These are phyloP conservation scores for Plasmodium reichenowi DNA, from an alignment of 169 alveolate species.

Conservation along the genomic window DNA sequence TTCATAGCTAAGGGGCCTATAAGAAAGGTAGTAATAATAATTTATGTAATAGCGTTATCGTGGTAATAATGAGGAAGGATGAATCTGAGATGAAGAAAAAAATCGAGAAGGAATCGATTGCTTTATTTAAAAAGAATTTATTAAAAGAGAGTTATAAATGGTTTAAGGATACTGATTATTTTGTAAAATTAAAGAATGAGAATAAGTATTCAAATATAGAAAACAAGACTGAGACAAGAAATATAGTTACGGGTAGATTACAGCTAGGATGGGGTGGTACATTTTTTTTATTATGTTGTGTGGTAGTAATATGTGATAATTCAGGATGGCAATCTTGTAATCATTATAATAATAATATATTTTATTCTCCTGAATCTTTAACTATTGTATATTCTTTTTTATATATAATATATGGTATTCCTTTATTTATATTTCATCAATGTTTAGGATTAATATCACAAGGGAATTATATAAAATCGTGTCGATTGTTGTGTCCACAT, in stretches of 20 bases:
- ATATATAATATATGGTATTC: conserved; percentile 53
- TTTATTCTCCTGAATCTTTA: conserved; percentile 74
- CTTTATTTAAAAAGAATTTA: conserved; percentile 58
- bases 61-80: conserved; percentile 18
- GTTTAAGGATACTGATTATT: conserved; percentile 71
- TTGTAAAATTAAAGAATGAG: conserved; percentile 59
- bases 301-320: conserved; percentile 70
- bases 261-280: conserved; percentile 77
- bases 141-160: conserved; percentile 67
- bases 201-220: conserved; percentile 44
- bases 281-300: conserved; percentile 70
- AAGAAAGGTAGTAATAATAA: no score
- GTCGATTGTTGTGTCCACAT: conserved; percentile 56
- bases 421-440: conserved; percentile 53
- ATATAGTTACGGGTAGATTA: conserved; percentile 61
- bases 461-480: conserved; percentile 57
- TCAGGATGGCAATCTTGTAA: conserved; percentile 77
- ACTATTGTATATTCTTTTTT: conserved; percentile 50
- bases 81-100: conserved; percentile 12
- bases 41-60: no score
- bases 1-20: no score
- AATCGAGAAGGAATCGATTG: conserved; percentile 66
- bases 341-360: conserved; percentile 52
- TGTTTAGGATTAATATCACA: conserved; percentile 70
- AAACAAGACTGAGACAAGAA: conserved; percentile 52